Conservation (phyloP, 2,329 filamentous ascomycete genomes). For the Corynespora cassiicola region DNA sequence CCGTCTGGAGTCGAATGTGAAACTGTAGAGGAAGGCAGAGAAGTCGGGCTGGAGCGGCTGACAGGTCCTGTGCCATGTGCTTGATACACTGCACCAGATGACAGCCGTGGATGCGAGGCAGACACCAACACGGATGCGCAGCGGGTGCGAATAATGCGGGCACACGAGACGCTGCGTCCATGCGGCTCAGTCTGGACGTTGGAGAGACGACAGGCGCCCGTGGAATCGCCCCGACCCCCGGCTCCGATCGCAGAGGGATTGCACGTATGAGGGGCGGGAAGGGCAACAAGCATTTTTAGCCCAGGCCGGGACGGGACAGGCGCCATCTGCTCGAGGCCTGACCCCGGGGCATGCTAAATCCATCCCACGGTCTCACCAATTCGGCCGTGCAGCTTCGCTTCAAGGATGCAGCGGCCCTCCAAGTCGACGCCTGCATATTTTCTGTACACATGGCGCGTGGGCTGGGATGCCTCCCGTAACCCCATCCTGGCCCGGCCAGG, state of each 20-base stretch:
- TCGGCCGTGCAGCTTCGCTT: constrained; percentile 36
- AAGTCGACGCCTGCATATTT: constrained; percentile 32
- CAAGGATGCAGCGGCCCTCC: constrained; percentile 24
- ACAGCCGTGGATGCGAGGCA: constrained; percentile 24
- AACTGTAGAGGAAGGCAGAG: constrained; percentile 12
- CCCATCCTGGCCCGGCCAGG: constrained; percentile 30
- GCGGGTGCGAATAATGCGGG: constrained; percentile 35
- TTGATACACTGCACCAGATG: background rate
- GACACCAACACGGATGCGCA: constrained; percentile 19
- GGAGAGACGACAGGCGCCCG: constrained; percentile 19
- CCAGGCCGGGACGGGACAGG: constrained; percentile 27
- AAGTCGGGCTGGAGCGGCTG: constrained; percentile 9
- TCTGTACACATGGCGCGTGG: constrained; percentile 36
- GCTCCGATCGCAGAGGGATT: constrained; percentile 19
- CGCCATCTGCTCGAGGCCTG: constrained; percentile 22
- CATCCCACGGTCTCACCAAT: constrained; percentile 38
- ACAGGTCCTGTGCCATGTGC: background rate
- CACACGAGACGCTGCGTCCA: constrained; percentile 32
- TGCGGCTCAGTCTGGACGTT: constrained; percentile 36
- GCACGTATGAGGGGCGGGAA: constrained; percentile 37
- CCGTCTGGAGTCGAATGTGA: constrained; percentile 15
- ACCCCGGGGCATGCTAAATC: constrained; percentile 33
- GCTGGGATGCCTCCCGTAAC: constrained; percentile 28
- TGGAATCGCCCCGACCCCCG: constrained; percentile 25
- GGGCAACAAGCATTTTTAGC: constrained; percentile 31